These are phyloP conservation scores for Calycina marina DNA, from an alignment of 2,329 filamentous ascomycete species.

Conservation along the genomic window DNA sequence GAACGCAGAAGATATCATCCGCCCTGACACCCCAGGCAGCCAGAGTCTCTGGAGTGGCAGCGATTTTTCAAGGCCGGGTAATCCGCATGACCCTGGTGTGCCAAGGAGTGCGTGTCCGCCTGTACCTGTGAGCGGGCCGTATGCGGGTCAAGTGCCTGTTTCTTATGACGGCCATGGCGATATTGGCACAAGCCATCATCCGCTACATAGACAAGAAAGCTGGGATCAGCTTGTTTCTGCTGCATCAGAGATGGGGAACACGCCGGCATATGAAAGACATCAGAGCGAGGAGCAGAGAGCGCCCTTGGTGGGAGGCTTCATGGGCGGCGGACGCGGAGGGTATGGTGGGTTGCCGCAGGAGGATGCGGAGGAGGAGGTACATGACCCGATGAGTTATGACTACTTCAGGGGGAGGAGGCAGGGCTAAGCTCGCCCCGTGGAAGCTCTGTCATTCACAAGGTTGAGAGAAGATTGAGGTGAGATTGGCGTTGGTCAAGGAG, in stretches of 20 bases:
- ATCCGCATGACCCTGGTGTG: conserved; percentile 7
- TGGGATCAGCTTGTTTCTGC: conserved; percentile 38
- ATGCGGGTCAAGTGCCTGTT: neutral
- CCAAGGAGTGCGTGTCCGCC: conserved; percentile 1
- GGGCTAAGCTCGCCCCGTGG: too few species aligned
- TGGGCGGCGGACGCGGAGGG: conserved; percentile 42
- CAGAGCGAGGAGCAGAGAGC: conserved; percentile 28
- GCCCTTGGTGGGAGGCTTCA: conserved; percentile 35
- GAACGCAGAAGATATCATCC: conserved; percentile 37
- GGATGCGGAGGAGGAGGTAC: conserved; percentile 22
- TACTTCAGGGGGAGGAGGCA: conserved; percentile 18
- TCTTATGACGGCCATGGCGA: conserved; percentile 18
- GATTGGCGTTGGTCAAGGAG: too few species aligned
- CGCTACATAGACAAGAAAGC: conserved; percentile 30
- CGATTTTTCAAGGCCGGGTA: conserved; percentile 16
- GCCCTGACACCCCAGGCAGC: conserved; percentile 19
- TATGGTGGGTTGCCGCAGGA: conserved; percentile 44
- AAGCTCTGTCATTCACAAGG: too few species aligned
- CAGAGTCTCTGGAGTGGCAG: conserved; percentile 8
- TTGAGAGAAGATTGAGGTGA: too few species aligned
- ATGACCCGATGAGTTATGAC: conserved; percentile 20
- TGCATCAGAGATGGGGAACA: conserved; percentile 36
- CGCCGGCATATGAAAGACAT: conserved; percentile 16
- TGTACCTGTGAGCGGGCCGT: neutral
- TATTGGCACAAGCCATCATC: conserved; percentile 5